Percentiles rank a stretch among this genome's conserved stretches.
phyloP scores from a whole-genome alignment of 2,329 filamentous ascomycete genomes.

The Penicillium sp. region DNA sequence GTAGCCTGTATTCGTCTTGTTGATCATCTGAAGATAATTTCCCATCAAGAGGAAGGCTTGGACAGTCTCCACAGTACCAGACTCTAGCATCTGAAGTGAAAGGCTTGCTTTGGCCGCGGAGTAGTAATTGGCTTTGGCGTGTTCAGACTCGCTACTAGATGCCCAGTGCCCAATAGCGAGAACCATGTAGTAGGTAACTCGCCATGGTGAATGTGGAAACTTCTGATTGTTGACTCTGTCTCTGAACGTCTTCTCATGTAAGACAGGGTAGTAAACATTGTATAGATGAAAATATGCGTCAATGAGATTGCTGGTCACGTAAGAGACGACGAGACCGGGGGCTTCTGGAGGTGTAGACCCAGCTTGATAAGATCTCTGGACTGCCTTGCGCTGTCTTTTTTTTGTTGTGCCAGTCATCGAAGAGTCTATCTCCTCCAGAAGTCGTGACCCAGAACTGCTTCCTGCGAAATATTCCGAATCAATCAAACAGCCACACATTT shows the following conservation, averaged over 20 bases:
- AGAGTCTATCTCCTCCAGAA: slow-evolving; percentile 8
- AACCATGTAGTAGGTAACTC: slow-evolving; percentile 29
- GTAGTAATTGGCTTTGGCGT: slow-evolving; percentile 16
- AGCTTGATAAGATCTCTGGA: neutral
- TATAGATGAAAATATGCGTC: slow-evolving; percentile 33
- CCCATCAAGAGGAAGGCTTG: slow-evolving; percentile 42
- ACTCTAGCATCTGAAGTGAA: slow-evolving; percentile 34
- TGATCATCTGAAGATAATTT: slow-evolving; percentile 57
- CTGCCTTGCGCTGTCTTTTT: slow-evolving; percentile 1
- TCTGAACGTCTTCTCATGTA: slow-evolving; percentile 34
- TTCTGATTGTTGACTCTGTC: slow-evolving; percentile 18
- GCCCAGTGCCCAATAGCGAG: slow-evolving; percentile 31
- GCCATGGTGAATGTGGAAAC: slow-evolving; percentile 23
- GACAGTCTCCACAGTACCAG: slow-evolving; percentile 34
- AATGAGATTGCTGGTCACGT: slow-evolving; percentile 14
- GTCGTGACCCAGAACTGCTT: slow-evolving; percentile 7
- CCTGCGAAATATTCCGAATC: neutral
- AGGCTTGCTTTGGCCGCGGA: slow-evolving; percentile 27
- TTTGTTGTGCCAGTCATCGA: neutral
- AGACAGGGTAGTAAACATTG: slow-evolving; percentile 30
- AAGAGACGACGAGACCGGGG: neutral
- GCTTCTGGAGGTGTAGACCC: neutral
- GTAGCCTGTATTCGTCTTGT: slow-evolving; percentile 57
- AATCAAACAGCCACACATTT: no score
- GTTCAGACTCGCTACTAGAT: slow-evolving; percentile 9